A percentile compares a stretch with the other conserved stretches of the same genome.
Evolutionary conservation across 768 basidiomycete genomes (phyloP).

Genomic region (Crucibulum laeve): DNA sequence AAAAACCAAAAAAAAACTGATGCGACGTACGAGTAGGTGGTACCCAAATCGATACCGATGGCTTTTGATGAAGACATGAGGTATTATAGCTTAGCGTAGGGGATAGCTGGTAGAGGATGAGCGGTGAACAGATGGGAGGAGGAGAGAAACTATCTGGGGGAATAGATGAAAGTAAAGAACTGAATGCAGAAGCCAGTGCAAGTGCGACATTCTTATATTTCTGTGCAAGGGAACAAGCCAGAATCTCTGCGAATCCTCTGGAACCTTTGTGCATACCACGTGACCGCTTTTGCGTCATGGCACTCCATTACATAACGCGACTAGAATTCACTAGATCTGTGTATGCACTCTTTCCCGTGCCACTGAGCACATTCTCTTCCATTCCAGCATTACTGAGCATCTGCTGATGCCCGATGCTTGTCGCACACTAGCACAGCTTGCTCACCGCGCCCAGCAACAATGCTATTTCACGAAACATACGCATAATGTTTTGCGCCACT

Average conservation of each 20-base stretch:
- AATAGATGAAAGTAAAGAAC: constrained; percentile 6
- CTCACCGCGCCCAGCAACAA: too few species aligned
- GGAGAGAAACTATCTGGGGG: constrained; percentile 11
- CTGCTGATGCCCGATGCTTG: too few species aligned
- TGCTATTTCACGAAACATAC: too few species aligned
- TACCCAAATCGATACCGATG: constrained; percentile 87
- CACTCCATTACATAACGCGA: constrained; percentile 3
- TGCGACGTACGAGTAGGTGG: constrained; percentile 80
- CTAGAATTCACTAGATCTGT: neutral
- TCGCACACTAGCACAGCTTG: too few species aligned
- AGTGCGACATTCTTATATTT: constrained; percentile 27
- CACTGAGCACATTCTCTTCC: too few species aligned
- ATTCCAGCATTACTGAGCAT: too few species aligned
- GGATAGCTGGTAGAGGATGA: neutral
- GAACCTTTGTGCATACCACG: constrained; percentile 36
- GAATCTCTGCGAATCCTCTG: constrained; percentile 42
- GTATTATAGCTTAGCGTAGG: neutral
- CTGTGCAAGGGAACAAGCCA: constrained; percentile 27
- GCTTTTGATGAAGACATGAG: constrained; percentile 69
- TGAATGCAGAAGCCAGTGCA: neutral
- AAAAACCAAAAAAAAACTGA: constrained; percentile 2
- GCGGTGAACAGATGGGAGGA: neutral
- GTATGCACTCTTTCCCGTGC: too few species aligned
- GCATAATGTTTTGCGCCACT: too few species aligned
- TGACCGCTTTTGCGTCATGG: constrained; percentile 22